Conservation (phyloP, 2,329 filamentous ascomycete species). For the Fonsecaea monophora region DNA sequence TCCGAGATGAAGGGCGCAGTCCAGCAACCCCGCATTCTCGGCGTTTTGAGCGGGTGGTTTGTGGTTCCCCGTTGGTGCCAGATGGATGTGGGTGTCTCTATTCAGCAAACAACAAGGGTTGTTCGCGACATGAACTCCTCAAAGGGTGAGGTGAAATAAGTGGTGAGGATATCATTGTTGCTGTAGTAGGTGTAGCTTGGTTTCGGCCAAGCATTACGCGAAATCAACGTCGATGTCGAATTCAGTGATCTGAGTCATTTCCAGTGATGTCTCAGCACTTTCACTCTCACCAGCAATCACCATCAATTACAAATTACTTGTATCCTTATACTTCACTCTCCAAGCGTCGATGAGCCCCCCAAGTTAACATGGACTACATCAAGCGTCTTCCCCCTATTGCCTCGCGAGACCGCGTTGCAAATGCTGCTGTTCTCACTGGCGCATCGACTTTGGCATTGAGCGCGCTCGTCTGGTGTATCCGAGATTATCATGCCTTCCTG, state of each 20-base stretch:
- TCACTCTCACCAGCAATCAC: neutral
- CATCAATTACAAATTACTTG: neutral
- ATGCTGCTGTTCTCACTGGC: neutral
- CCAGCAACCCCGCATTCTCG: neutral
- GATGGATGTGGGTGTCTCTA: neutral
- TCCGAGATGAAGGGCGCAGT: neutral
- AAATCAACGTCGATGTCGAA: too few species aligned
- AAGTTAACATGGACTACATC: constrained; percentile 12
- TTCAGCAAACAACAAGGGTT: neutral
- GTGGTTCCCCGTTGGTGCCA: neutral
- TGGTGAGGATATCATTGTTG: neutral
- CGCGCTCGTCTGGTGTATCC: constrained; percentile 22
- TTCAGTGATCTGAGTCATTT: too few species aligned
- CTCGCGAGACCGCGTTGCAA: neutral
- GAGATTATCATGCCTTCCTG: constrained; percentile 46
- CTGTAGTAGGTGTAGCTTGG: too few species aligned
- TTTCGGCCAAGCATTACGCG: too few species aligned
- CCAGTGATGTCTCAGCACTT: neutral
- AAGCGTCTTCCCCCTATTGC: neutral
- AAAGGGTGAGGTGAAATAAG: neutral
- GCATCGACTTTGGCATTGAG: constrained; percentile 3
- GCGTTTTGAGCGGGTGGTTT: neutral
- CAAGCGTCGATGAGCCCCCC: neutral
- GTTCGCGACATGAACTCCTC: neutral
- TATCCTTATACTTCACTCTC: neutral